A percentile compares a stretch with the other conserved stretches of the same genome.
Evolutionary conservation across 345 rosid species (phyloP).

Genomic region (Adansonia digitata): DNA sequence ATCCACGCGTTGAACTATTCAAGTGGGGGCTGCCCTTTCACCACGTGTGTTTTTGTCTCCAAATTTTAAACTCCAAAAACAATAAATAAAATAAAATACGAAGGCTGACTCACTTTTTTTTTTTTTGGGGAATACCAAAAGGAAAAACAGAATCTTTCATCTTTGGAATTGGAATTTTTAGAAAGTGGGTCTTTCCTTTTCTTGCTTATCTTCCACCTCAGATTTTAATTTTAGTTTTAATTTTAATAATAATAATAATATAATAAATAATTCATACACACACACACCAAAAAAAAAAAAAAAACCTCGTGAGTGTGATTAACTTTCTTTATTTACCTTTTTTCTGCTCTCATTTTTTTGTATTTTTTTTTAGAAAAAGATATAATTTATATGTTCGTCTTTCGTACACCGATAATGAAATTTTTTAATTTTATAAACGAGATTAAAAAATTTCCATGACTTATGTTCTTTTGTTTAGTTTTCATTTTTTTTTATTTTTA

Average conservation of each 20-base stretch:
- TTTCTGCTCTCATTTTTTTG: not conserved
- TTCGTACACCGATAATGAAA: no score
- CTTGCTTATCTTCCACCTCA: not conserved
- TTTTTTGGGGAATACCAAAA: not conserved
- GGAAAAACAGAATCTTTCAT: not conserved
- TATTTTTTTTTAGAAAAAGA: not conserved
- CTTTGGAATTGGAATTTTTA: not conserved
- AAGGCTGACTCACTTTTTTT: no score
- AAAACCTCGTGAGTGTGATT: not conserved
- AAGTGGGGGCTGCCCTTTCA: conserved; percentile 6
- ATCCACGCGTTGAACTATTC: conserved; percentile 13
- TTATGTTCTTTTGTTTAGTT: no score
- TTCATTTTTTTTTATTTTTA: no score
- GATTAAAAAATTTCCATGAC: no score
- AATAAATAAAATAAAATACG: not conserved
- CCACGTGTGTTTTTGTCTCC: conserved; percentile 11
- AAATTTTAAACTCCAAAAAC: not conserved
- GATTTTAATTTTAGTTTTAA: not conserved
- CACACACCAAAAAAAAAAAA: no score
- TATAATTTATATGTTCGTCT: no score
- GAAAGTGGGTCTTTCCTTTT: not conserved
- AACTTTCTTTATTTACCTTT: not conserved
- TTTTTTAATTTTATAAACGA: no score
- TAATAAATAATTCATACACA: not conserved
- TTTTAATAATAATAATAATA: no score